These are phyloP conservation scores for Ganoderma leucocontextum DNA, from an alignment of 1,284 basidiomycete species.

Conservation along the genomic window DNA sequence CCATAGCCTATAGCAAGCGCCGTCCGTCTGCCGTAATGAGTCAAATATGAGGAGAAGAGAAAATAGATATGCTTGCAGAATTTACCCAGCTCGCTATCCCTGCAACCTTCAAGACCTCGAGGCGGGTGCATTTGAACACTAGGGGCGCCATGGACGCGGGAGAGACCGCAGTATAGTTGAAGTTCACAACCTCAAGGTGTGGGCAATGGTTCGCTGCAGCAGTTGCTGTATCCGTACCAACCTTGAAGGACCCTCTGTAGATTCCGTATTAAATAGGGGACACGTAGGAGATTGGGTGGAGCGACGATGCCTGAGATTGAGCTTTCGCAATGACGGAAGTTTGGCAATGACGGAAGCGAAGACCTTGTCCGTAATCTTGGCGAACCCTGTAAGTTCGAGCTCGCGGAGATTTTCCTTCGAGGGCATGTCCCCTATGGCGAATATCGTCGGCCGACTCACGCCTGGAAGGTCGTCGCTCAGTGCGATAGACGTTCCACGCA, in stretches of 20 bases:
- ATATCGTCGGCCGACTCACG: constrained; percentile 59
- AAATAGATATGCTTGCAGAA: constrained; percentile 14
- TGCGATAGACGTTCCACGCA: constrained; percentile 60
- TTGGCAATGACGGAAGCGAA: constrained; percentile 59
- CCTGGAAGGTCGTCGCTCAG: constrained; percentile 62
- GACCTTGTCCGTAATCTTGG: constrained; percentile 57
- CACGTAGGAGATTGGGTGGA: constrained; percentile 6
- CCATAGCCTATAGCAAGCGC: constrained; percentile 57
- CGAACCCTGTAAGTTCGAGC: constrained; percentile 59
- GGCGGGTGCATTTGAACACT: constrained; percentile 48
- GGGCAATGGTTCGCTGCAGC: constrained; percentile 54
- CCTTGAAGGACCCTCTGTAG: constrained; percentile 65
- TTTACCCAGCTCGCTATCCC: constrained; percentile 68
- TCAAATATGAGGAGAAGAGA: not conserved
- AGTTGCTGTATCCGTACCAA: constrained; percentile 55
- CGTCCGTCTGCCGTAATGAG: constrained; percentile 59
- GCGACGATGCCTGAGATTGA: constrained; percentile 60
- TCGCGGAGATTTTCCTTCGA: constrained; percentile 52
- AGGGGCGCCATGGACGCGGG: constrained; percentile 57
- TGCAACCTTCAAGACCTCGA: constrained; percentile 70
- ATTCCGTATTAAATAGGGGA: not conserved
- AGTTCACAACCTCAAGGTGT: constrained; percentile 56
- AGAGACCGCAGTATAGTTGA: constrained; percentile 67
- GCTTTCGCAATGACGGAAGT: constrained; percentile 53
- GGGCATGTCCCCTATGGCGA: constrained; percentile 47